A percentile compares a stretch with the other conserved stretches of the same genome.
Evolutionary conservation across 176 grass and related monocot genomes (phyloP).

Genomic region (Olyra latifolia): DNA sequence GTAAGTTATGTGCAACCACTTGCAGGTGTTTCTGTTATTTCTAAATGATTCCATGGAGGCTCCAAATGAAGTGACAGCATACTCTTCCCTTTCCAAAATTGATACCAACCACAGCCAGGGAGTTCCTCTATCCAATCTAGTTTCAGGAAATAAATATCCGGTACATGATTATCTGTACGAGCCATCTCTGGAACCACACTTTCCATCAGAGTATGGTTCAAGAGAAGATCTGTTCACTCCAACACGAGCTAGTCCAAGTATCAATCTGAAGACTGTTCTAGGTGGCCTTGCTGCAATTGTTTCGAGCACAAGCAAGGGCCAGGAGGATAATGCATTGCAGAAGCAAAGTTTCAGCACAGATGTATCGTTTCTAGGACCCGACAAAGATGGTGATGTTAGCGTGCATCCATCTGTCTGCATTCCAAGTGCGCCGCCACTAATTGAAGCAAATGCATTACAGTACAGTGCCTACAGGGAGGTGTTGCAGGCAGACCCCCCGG

Average conservation of each 20-base stretch:
- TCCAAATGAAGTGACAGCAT: constrained; percentile 47
- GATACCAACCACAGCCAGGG: constrained; percentile 15
- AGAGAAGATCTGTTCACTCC: constrained; percentile 21
- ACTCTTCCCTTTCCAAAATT: constrained; percentile 56
- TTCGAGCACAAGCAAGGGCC: constrained; percentile 34
- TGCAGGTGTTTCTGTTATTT: constrained; percentile 9
- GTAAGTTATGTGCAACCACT: background rate
- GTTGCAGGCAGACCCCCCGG: constrained; percentile 68
- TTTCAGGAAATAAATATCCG: constrained; percentile 20
- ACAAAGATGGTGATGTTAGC: constrained; percentile 54
- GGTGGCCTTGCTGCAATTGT: constrained; percentile 65
- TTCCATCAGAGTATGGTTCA: constrained; percentile 44
- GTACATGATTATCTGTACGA: constrained; percentile 45
- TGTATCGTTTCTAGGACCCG: constrained; percentile 73
- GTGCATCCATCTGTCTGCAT: constrained; percentile 79
- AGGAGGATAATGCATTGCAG: background rate
- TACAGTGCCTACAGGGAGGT: constrained; percentile 52
- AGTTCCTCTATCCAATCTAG: constrained; percentile 27
- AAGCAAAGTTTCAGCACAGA: constrained; percentile 44
- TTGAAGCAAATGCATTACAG: constrained; percentile 55
- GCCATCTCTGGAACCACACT: constrained; percentile 49
- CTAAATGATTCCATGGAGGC: constrained; percentile 58
- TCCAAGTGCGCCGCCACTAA: constrained; percentile 71
- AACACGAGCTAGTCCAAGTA: constrained; percentile 38
- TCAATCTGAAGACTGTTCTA: constrained; percentile 73